Evolutionary conservation across 306 rosid genomes (phyloP), one percentile per base, ranked within the genome.

Genomic region (Ammopiptanthus mongolicus): DNA sequence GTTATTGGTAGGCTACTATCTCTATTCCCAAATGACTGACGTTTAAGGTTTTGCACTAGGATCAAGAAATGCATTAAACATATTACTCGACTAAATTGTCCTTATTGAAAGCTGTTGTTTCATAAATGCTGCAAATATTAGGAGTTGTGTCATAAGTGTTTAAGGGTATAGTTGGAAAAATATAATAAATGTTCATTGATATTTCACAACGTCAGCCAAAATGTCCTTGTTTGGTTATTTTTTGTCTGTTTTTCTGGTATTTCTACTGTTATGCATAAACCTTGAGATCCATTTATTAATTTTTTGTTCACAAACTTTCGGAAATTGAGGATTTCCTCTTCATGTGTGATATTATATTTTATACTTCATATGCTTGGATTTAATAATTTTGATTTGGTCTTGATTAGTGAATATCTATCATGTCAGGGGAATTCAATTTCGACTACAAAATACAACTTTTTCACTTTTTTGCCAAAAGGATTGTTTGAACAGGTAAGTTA

Each of bases 391-490:
- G 57, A 18, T 71, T 51, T 50, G 2, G 12, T 57, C 44, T 52
- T 80, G 79, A 84, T 81, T 77, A 39, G 59, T 77, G 37, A 36
- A 50, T 77, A 63, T 76, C 52, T 57, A 81, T 71, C 67, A 25
- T 89, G 74, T 63, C 93, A 94, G 98, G 98, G 95, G 41, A 94
- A 94, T 87, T 91, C 96, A 14, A 88, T 94, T 79, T 90, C 98
- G 2, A 94, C 98, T 17, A 94, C 98, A 13, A 94, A 94, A 83
- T 94, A 86, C 86, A 94, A 82, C 86, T 81, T 94, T 70, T 71
- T 94, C 36, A 91, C 97, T 51, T 94, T 91, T 82, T 75, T 94
- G 33, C 98, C 98, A 2, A 94, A 94, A 82, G 98, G 96, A 78
- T 77, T 94, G 82, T 91, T 90, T 83, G 98, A 94, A 86, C 98